Percentiles rank a stretch among this genome's conserved stretches.
Conservation (phyloP, 169 alveolate genomes). For the Plasmodium reichenowi region DNA sequence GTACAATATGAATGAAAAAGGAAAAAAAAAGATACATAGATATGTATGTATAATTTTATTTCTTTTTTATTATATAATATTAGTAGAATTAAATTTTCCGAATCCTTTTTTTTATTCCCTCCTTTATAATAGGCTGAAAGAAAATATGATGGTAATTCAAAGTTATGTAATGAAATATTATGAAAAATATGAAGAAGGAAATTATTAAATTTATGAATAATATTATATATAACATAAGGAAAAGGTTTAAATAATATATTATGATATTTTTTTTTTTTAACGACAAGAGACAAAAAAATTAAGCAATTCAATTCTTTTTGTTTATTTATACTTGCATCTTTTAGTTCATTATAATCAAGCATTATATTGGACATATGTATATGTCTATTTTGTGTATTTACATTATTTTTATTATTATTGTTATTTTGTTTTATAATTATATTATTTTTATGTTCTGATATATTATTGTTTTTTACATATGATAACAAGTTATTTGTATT, state of each 20-base stretch:
- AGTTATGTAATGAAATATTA: conserved; percentile 7
- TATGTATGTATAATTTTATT: conserved; percentile 17
- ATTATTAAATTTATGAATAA: conserved; percentile 37
- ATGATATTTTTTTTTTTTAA: conserved; percentile 62
- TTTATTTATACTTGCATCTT: conserved; percentile 7
- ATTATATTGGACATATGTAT: no score
- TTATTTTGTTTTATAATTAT: background rate
- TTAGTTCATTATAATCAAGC: background rate
- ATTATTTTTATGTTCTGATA: background rate
- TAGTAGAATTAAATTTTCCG: conserved; percentile 1
- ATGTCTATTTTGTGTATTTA: background rate
- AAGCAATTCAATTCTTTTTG: conserved; percentile 36
- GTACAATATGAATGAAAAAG: conserved; percentile 11
- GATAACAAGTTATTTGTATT: background rate
- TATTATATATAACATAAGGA: conserved; percentile 19
- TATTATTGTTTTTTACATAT: background rate
- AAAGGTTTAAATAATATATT: conserved; percentile 21
- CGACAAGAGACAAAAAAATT: conserved; percentile 39
- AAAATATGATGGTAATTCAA: conserved; percentile 31
- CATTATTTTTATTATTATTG: background rate
- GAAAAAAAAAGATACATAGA: conserved; percentile 57
- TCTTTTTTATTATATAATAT: conserved; percentile 8
- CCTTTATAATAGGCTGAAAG: conserved; percentile 16
- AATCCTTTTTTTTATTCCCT: conserved; percentile 5
- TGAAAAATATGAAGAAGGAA: conserved; percentile 26